These are phyloP conservation scores for Eucalyptus tenuipes DNA, from an alignment of 345 rosid species.

Conservation along the genomic window DNA sequence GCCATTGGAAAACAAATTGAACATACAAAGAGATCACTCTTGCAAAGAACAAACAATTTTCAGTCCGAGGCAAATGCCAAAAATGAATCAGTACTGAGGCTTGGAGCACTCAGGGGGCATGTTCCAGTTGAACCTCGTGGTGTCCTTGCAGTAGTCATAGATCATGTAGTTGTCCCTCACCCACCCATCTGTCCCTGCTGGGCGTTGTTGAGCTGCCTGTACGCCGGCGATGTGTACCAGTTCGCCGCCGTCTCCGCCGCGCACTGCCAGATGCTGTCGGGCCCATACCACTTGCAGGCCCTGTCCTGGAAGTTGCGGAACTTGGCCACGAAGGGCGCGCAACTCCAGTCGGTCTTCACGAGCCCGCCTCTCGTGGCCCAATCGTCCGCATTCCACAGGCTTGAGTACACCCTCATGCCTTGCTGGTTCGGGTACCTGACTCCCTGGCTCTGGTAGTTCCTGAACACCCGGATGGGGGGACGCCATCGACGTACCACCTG, in stretches of 20 bases:
- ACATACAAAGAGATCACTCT: background rate
- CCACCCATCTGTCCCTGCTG: background rate
- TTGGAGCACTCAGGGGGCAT: slow-evolving; percentile 4
- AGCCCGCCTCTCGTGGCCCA: slow-evolving; percentile 11
- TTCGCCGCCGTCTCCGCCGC: background rate
- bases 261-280: background rate
- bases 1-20: background rate
- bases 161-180: background rate
- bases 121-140: background rate
- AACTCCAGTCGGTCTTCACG: background rate
- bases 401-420: background rate
- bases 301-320: background rate
- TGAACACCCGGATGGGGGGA: slow-evolving; percentile 11
- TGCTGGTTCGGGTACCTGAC: background rate
- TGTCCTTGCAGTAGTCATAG: background rate
- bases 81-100: background rate
- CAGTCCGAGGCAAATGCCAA: background rate
- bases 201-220: background rate
- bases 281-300: background rate
- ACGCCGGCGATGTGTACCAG: background rate
- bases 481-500: slow-evolving; percentile 7
- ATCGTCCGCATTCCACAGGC: slow-evolving; percentile 1
- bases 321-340: background rate
- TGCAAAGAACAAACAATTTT: background rate
- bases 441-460: slow-evolving; percentile 7